Evolutionary conservation across 148 eudicot species (phyloP).

Genomic region (Suaeda aralocaspica): DNA sequence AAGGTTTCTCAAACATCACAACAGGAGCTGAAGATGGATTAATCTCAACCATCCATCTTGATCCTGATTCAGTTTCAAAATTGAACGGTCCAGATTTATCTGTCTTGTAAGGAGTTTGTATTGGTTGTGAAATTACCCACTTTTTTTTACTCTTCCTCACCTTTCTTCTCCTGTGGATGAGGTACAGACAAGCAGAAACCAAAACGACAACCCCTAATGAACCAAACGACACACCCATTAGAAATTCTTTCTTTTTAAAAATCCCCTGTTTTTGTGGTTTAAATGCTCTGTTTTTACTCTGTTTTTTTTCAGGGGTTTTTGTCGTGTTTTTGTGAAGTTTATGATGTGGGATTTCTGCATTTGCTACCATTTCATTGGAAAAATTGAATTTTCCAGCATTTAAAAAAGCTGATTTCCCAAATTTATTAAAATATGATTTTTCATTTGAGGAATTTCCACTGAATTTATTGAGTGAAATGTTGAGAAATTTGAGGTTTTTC

Average conservation of each 20-base stretch:
- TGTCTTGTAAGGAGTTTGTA: slow-evolving; percentile 41
- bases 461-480: slow-evolving; percentile 73
- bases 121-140: slow-evolving; percentile 81
- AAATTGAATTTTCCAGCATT: slow-evolving; percentile 47
- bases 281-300: slow-evolving; percentile 13
- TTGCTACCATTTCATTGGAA: slow-evolving; percentile 19
- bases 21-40: slow-evolving; percentile 56
- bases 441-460: slow-evolving; percentile 28
- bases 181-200: slow-evolving; percentile 4
- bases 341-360: slow-evolving; percentile 19
- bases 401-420: slow-evolving; percentile 56
- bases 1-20: slow-evolving; percentile 95
- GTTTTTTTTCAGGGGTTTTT: slow-evolving; percentile 13
- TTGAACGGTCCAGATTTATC: slow-evolving; percentile 88
- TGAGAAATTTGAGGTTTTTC: slow-evolving; percentile 44
- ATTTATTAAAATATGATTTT: slow-evolving; percentile 24
- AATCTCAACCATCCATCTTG: slow-evolving; percentile 79
- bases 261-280: slow-evolving; percentile 16
- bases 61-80: slow-evolving; percentile 78
- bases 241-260: too few relatives aligned
- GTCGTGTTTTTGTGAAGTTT: slow-evolving; percentile 28
- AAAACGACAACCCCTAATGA: slow-evolving; percentile 28
- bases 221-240: slow-evolving; percentile 38
- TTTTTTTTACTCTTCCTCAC: slow-evolving; percentile 29
- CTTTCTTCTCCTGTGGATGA: slow-evolving; percentile 36